phyloP scores from a whole-genome alignment of 805 yeast genomes.

The Nakazawaea wickerhamii region DNA sequence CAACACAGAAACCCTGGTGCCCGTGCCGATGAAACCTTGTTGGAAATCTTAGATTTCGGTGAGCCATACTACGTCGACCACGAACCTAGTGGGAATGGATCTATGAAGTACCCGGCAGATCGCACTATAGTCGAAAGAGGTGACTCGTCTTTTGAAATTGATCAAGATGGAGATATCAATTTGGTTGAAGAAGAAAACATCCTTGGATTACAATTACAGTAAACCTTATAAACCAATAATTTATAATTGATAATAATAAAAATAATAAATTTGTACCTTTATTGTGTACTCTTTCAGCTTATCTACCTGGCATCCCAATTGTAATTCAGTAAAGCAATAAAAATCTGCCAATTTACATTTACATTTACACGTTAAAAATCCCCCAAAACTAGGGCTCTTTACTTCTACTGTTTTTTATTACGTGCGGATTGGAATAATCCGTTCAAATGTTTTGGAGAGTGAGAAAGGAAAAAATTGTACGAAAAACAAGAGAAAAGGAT shows the following conservation, averaged over 20 bases:
- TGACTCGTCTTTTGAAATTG: background rate
- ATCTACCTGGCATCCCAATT: too few species aligned
- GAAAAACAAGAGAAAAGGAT: background rate
- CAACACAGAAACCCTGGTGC: constrained; percentile 31
- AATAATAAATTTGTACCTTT: too few species aligned
- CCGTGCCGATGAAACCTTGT: constrained; percentile 58
- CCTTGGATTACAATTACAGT: background rate
- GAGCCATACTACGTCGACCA: constrained; percentile 15
- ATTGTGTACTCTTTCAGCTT: too few species aligned
- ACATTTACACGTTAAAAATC: too few species aligned
- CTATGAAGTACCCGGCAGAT: background rate
- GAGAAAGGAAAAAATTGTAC: constrained; percentile 1
- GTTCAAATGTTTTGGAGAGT: background rate
- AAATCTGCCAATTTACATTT: too few species aligned
- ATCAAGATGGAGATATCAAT: background rate
- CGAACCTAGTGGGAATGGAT: background rate
- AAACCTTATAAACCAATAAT: background rate
- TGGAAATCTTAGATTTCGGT: constrained; percentile 83
- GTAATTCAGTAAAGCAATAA: too few species aligned
- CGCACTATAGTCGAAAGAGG: background rate
- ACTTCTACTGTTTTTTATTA: too few species aligned
- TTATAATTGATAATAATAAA: too few species aligned
- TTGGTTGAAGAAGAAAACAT: background rate
- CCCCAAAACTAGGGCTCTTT: too few species aligned
- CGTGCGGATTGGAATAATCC: constrained; percentile 13